Evolutionary conservation across 371 early-diverging fungal species (phyloP), one percentile per base, ranked within the genome.

Genomic region (Chytridium lagenaria): DNA sequence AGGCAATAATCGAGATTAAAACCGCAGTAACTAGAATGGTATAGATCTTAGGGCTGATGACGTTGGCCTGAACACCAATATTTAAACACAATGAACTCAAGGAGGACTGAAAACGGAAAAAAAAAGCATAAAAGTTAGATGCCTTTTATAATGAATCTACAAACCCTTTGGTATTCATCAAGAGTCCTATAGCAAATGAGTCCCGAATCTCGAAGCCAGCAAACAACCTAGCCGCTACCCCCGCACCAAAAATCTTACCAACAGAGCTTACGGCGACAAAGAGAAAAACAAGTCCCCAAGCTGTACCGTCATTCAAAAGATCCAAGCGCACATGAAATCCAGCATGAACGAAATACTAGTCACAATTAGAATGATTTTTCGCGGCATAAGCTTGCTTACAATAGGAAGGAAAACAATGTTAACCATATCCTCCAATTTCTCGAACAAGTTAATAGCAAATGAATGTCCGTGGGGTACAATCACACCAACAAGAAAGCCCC

Each of bases 51-150:
- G 68, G 81, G 36, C 89, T 90, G 70, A 96, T 90, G 15, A 97
- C 92, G 12, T 90, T 89, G 0, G 95, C 92, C 67, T 93, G 87
- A 71, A 90, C 86, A 0, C 96, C 97, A 68, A 95, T 85, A 80
- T 97, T 97, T 38, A 97, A 85, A n/a, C 10, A 95, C 94, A 70
- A 97, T 94, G 1, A 97, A 84, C 80, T 97, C 96, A 5, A 97
- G 93, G 50, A 97, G 83, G 28, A 81, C 79, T 67, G 33, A 50
- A 40, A 37, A 37, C 44, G 44, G 16, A 1, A 22, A 31, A 36
- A 33, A 49, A 40, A 30, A 23, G 22, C 31, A 0, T 19, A 69
- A 10, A 31, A 69, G n/a, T n/a, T n/a, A n/a, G n/a, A n/a, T n/a
- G n/a, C n/a, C n/a, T n/a, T n/a, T n/a, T n/a, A n/a, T n/a, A n/a